A percentile compares a stretch with the other conserved stretches of the same genome.
These are phyloP conservation scores for Coemansia nantahalensis DNA, from an alignment of 192 early-diverging fungal genomes.

Conservation along the genomic window DNA sequence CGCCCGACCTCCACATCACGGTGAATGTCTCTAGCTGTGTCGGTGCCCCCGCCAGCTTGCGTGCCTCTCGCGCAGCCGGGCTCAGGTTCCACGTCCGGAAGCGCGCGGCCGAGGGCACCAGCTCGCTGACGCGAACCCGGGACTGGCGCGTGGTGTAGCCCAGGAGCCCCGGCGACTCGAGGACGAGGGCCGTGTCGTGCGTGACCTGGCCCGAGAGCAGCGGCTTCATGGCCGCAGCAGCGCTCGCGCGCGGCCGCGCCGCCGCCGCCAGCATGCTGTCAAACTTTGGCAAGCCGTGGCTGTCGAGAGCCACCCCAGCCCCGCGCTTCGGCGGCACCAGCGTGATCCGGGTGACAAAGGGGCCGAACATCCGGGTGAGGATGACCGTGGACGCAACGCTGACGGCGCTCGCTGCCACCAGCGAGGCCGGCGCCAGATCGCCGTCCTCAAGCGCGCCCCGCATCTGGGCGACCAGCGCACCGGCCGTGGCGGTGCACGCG, in stretches of 20 bases:
- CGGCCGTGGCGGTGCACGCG: conserved; percentile 35
- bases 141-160: conserved; percentile 30
- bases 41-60: conserved; percentile 5
- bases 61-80: conserved; percentile 2
- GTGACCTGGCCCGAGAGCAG: conserved; percentile 17
- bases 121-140: conserved; percentile 20
- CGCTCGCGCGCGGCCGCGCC: conserved; percentile 1
- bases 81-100: conserved; percentile 47
- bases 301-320: conserved; percentile 11
- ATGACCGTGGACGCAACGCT: conserved; percentile 37
- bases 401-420: conserved; percentile 33
- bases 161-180: conserved; percentile 39
- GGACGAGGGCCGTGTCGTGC: conserved; percentile 28
- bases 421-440: conserved; percentile 17
- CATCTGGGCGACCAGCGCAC: conserved; percentile 11
- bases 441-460: conserved; percentile 18
- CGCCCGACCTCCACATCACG: conserved; percentile 40
- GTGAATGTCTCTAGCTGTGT: conserved; percentile 37
- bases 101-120: conserved; percentile 17
- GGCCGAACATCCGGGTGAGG: conserved; percentile 38
- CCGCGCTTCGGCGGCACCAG: conserved; percentile 12
- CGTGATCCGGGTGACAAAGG: conserved; percentile 44
- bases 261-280: conserved; percentile 34
- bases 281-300: conserved; percentile 45
- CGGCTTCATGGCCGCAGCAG: neutral